phyloP scores from a whole-genome alignment of 768 basidiomycete species.

The Rhizopogon salebrosus region DNA sequence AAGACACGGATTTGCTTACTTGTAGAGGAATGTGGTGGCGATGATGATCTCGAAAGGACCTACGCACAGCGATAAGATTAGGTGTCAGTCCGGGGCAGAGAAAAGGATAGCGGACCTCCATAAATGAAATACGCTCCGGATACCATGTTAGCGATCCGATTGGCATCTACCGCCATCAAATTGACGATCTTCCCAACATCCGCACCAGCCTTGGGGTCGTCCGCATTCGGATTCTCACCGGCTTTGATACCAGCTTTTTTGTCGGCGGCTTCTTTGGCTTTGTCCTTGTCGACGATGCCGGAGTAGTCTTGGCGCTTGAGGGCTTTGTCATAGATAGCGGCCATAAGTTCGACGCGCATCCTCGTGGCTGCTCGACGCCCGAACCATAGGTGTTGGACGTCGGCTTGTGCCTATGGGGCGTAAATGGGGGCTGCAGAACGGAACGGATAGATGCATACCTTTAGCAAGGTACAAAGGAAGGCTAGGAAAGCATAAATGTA shows the following conservation, averaged over 20 bases:
- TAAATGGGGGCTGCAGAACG: neutral
- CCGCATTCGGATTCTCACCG: conserved; percentile 24
- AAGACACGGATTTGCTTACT: conserved; percentile 33
- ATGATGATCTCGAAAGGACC: conserved; percentile 78
- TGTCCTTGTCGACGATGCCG: conserved; percentile 58
- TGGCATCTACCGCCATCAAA: conserved; percentile 79
- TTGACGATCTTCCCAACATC: conserved; percentile 90
- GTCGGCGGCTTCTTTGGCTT: conserved; percentile 19
- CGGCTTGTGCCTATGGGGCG: conserved; percentile 46
- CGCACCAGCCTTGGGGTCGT: conserved; percentile 68
- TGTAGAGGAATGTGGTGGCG: conserved; percentile 69
- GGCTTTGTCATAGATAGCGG: conserved; percentile 84
- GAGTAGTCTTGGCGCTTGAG: conserved; percentile 80
- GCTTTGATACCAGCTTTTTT: conserved; percentile 13
- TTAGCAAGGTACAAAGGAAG: conserved; percentile 47
- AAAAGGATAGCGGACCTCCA: conserved; percentile 38
- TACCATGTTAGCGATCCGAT: conserved; percentile 48
- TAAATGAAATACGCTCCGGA: conserved; percentile 64
- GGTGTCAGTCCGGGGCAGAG: neutral
- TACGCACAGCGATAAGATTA: conserved; percentile 12
- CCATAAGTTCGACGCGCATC: conserved; percentile 77
- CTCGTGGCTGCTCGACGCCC: conserved; percentile 71
- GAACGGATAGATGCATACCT: conserved; percentile 8
- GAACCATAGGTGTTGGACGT: conserved; percentile 76
- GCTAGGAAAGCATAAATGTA: conserved; percentile 78